Evolutionary conservation across 2,329 filamentous ascomycete genomes (phyloP).

Genomic region (Nemania abortiva): DNA sequence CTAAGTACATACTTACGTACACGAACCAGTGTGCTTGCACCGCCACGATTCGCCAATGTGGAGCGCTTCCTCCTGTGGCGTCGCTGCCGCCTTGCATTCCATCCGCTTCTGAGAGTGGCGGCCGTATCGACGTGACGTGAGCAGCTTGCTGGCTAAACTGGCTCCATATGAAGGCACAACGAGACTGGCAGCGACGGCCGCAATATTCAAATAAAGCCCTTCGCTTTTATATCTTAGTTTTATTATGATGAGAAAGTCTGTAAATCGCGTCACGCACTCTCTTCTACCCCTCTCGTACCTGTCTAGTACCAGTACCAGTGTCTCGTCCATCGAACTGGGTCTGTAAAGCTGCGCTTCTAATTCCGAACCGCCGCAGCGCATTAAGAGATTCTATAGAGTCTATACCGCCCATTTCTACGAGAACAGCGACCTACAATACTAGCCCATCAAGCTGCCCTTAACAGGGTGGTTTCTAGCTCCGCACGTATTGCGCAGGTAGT

Average conservation of each 20-base stretch:
- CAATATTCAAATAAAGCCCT: neutral
- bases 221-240: neutral
- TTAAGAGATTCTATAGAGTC: neutral
- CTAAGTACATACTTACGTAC: neutral
- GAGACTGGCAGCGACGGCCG: constrained; percentile 5
- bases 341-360: constrained; percentile 7
- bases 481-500: constrained; percentile 2
- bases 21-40: constrained; percentile 11
- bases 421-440: neutral
- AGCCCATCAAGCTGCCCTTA: neutral
- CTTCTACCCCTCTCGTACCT: constrained; percentile 5
- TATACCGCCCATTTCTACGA: neutral
- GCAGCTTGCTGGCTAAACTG: constrained; percentile 41
- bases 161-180: constrained; percentile 13
- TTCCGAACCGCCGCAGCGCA: neutral
- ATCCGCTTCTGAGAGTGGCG: constrained; percentile 30
- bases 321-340: neutral
- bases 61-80: neutral
- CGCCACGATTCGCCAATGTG: constrained; percentile 27
- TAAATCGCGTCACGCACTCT: neutral
- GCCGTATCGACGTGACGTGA: constrained; percentile 36
- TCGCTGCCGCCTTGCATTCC: constrained; percentile 25
- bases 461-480: neutral
- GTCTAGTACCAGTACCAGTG: neutral
- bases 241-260: constrained; percentile 4